Evolutionary conservation across 2,329 filamentous ascomycete genomes (phyloP).

Genomic region (Xylaria sp.): DNA sequence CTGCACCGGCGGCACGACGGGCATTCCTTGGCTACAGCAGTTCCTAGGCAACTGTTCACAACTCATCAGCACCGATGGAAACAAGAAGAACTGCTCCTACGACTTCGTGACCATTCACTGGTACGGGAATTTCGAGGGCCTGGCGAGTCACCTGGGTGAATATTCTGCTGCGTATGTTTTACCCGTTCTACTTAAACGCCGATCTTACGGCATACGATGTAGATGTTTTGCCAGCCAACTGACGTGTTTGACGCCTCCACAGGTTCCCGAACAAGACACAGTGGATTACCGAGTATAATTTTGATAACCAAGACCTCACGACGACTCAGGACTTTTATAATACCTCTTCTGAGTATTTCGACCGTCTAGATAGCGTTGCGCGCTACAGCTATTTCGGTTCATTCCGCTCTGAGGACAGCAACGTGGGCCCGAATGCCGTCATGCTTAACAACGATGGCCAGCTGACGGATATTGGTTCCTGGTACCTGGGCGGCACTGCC

Average conservation of each 20-base stretch:
- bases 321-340: conserved; percentile 76
- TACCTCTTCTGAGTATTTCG: conserved; percentile 72
- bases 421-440: conserved; percentile 77
- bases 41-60: conserved; percentile 73
- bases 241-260: background rate
- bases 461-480: conserved; percentile 79
- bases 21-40: conserved; percentile 73
- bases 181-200: background rate
- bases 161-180: conserved; percentile 58
- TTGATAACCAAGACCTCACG: conserved; percentile 64
- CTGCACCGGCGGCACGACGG: conserved; percentile 70
- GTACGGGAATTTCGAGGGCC: conserved; percentile 76
- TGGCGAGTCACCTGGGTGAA: conserved; percentile 74
- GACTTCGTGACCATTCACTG: conserved; percentile 74
- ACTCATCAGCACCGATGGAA: conserved; percentile 60
- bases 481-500: conserved; percentile 73
- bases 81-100: conserved; percentile 66
- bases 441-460: conserved; percentile 76
- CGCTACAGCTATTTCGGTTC: conserved; percentile 81
- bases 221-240: background rate
- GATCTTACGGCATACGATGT: background rate
- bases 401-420: conserved; percentile 75
- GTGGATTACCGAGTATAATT: conserved; percentile 84
- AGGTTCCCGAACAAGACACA: conserved; percentile 71
- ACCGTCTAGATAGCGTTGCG: conserved; percentile 69